Evolutionary conservation across 495 filamentous ascomycete genomes (phyloP).

Genomic region (Pseudomonodictys pantanalensis): DNA sequence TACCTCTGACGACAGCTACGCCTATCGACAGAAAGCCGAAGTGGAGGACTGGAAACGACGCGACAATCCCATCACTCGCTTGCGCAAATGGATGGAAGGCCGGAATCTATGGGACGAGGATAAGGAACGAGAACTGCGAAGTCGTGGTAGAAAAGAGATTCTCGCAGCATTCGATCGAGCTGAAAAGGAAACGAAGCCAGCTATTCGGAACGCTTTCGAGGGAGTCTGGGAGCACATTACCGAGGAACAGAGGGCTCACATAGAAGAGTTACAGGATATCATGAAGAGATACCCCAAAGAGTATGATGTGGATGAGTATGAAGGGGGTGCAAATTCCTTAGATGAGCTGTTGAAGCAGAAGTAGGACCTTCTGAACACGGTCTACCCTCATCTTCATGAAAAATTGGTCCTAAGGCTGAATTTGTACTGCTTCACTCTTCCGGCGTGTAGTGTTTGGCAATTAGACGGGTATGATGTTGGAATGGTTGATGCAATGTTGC

Average conservation of each 20-base stretch:
- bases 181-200: slow-evolving; percentile 85
- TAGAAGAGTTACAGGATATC: slow-evolving; percentile 69
- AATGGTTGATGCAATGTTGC: too few relatives aligned
- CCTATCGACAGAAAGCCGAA: slow-evolving; percentile 88
- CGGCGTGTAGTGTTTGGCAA: too few relatives aligned
- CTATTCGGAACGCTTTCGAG: slow-evolving; percentile 72
- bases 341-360: slow-evolving; percentile 3
- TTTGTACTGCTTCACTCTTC: too few relatives aligned
- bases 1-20: slow-evolving; percentile 95
- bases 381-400: too few relatives aligned
- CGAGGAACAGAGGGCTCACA: slow-evolving; percentile 75
- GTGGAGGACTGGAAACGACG: slow-evolving; percentile 97
- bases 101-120: slow-evolving; percentile 80
- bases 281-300: slow-evolving; percentile 87
- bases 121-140: slow-evolving; percentile 70
- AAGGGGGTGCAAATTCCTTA: slow-evolving; percentile 44
- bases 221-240: slow-evolving; percentile 88
- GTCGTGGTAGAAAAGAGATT: slow-evolving; percentile 65
- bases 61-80: slow-evolving; percentile 87
- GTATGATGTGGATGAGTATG: slow-evolving; percentile 79
- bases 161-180: slow-evolving; percentile 81
- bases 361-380: too few relatives aligned
- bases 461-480: too few relatives aligned
- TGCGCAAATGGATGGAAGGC: slow-evolving; percentile 89
- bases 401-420: too few relatives aligned